Evolutionary conservation across 1,284 basidiomycete species (phyloP).

Genomic region (Fomitiporia mediterranea): DNA sequence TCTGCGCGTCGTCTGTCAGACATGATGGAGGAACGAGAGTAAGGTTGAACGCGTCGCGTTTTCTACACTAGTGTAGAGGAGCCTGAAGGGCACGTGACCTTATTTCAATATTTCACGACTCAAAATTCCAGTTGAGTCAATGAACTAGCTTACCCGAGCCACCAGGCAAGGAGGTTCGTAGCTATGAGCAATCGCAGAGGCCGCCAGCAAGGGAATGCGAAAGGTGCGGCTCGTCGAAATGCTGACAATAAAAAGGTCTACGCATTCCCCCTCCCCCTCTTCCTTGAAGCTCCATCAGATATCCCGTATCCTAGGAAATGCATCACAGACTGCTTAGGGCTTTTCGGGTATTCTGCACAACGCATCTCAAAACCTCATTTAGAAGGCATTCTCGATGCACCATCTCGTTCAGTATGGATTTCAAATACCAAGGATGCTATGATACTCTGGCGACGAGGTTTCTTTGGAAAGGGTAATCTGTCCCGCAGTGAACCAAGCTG

Average conservation of each 20-base stretch:
- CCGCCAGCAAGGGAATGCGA: conserved; percentile 27
- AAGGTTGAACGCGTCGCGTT: neutral
- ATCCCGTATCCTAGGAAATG: conserved; percentile 25
- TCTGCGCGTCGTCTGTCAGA: conserved; percentile 44
- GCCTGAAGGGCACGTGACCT: too few relatives aligned
- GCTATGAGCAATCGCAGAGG: conserved; percentile 15
- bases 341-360: conserved; percentile 48
- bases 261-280: conserved; percentile 57
- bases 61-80: too few relatives aligned
- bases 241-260: conserved; percentile 69
- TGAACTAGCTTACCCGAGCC: neutral
- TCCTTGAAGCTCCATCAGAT: conserved; percentile 42
- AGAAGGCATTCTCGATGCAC: conserved; percentile 65
- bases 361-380: conserved; percentile 57
- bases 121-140: neutral
- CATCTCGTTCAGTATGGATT: conserved; percentile 81
- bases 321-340: conserved; percentile 42
- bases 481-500: conserved; percentile 95
- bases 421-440: conserved; percentile 53
- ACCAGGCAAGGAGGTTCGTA: neutral
- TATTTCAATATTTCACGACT: too few relatives aligned
- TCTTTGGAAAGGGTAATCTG: conserved; percentile 95
- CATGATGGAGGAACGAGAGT: neutral
- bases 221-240: conserved; percentile 47
- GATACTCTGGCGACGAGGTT: conserved; percentile 85